Conservation (phyloP, 495 filamentous ascomycete genomes). For the Neurospora sp. region DNA sequence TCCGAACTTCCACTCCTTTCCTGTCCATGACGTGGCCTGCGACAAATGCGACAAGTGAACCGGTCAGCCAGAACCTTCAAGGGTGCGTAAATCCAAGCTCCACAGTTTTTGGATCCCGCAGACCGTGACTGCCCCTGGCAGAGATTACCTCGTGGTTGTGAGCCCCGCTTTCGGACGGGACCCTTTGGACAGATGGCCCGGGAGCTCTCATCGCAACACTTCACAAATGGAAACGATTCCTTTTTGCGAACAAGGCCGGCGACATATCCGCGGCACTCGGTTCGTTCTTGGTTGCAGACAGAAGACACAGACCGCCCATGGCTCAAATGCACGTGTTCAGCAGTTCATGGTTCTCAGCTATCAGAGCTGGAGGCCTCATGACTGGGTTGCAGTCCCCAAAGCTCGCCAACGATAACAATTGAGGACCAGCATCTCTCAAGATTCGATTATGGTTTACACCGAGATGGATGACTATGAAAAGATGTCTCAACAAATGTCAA, state of each 20-base stretch:
- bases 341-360: not conserved
- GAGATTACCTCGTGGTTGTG: not conserved
- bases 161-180: not conserved
- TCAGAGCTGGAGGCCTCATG: not conserved
- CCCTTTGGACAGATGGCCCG: not conserved
- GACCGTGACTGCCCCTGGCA: too few relatives aligned
- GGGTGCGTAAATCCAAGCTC: not conserved
- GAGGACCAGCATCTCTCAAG: not conserved
- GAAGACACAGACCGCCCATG: not conserved
- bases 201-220: not conserved
- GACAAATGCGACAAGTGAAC: not conserved
- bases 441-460: not conserved
- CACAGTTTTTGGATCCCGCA: not conserved
- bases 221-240: not conserved
- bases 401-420: not conserved
- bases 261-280: not conserved
- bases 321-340: not conserved
- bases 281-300: not conserved
- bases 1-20: not conserved
- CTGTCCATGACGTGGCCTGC: not conserved
- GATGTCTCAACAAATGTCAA: not conserved
- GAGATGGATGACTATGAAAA: not conserved
- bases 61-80: not conserved
- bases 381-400: not conserved
- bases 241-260: not conserved